Evolutionary conservation across 83 land plant genomes (phyloP).

Genomic region (Picea mariana): DNA sequence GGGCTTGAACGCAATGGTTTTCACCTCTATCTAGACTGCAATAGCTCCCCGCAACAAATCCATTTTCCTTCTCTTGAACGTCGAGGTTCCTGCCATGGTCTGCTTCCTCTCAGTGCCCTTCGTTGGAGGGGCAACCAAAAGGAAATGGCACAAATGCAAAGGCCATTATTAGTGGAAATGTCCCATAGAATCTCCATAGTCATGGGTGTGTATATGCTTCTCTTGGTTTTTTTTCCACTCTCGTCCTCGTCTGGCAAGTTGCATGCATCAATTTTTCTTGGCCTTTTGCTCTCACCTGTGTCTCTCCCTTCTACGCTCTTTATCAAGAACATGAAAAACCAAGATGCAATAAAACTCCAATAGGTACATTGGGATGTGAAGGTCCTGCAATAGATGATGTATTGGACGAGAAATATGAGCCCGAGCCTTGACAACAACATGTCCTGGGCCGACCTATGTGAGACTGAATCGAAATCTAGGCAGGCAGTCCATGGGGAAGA

Average conservation of each 20-base stretch:
- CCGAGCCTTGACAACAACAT: too few species aligned
- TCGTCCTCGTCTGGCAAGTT: constrained; percentile 1
- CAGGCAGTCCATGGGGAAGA: too few species aligned
- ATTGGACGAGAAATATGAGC: too few species aligned
- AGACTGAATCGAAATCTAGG: too few species aligned
- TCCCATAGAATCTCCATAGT: constrained; percentile 30
- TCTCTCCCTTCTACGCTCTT: constrained; percentile 15
- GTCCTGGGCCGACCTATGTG: too few species aligned
- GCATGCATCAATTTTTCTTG: constrained; percentile 9
- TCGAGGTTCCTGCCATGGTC: too few species aligned
- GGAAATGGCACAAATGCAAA: too few species aligned
- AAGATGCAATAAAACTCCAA: too few species aligned
- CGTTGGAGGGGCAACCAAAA: too few species aligned
- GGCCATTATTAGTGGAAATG: constrained; percentile 22
- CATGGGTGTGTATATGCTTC: constrained; percentile 39
- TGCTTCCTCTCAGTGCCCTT: constrained; percentile 16
- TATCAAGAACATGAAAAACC: too few species aligned
- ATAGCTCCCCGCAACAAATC: constrained; percentile 16
- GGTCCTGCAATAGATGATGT: too few species aligned
- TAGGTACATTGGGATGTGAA: too few species aligned
- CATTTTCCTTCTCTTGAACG: constrained; percentile 45
- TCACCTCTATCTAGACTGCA: constrained; percentile 26
- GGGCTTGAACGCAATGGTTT: constrained; percentile 53
- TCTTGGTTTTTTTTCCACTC: constrained; percentile 23
- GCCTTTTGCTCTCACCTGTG: constrained; percentile 29